Evolutionary conservation across 768 basidiomycete genomes (phyloP), one percentile per base, ranked within the genome.

Genomic region (Chalciporus piperatus): DNA sequence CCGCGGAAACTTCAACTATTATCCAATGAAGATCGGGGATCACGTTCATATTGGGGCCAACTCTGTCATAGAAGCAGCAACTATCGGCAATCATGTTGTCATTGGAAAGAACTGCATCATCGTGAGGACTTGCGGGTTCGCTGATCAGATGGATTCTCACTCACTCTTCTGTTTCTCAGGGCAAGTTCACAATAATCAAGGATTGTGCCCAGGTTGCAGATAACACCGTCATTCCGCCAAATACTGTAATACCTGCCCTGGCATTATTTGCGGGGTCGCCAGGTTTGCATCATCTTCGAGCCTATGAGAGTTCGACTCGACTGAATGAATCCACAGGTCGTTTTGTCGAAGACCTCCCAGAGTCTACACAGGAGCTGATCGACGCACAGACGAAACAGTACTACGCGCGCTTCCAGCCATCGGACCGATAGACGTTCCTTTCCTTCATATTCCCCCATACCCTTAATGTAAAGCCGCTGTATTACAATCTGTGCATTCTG

Each of bases 71-170:
- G 97, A 99, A 72, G 97, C 97, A 1, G 94, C 95, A 0, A 88
- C 86, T 2, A 94, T 98, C 44, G 96, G 97, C 3, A 92, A 87
- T 62, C 85, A 93, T 58, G 94, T 97, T 44, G 85, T 93, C 65
- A 96, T 99, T 51, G 96, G 96, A 37, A 91, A 89, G 73, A 92
- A 92, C 65, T 96, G 95, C 65, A 84, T 98, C 55, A 91, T 99
- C 57, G 96, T 94, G 60, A 54, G 87, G 9, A 14, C 22, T 72
- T 12, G 11, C 42, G 20, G 3, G 38, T 50, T 50, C 14, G 42
- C 50, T 37, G 22, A 10, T 53, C 43, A 22, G 32, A 19, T 37
- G 23, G 49, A 16, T 25, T 40, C 51, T 50, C 47, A 55, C 30
- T 13, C 14, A 11, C 9, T 45, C 19, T 27, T 25, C 22, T 6